Base-by-base conservation (phyloP, 768 basidiomycete species). In the Termitomyces sp. region DNA sequence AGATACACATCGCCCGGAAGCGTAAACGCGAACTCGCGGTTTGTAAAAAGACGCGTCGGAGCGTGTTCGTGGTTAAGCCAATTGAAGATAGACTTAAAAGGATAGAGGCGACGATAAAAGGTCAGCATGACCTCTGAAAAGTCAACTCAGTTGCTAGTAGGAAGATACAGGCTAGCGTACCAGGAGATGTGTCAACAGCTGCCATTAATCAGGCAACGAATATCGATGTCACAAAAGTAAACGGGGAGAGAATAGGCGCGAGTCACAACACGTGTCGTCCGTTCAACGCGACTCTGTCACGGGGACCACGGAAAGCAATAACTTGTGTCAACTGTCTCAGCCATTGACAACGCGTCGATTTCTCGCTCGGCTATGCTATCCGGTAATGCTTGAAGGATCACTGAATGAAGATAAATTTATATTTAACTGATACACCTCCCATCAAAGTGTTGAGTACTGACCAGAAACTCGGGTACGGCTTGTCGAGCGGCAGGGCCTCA, bases 1-100 rank as follows among this genome's bases (percentile, higher is more conserved):
- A 98, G 76, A 71, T 98, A 98, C 12, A 91, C 85, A 62, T 98
- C 96, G 45, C 88, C 89, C 33, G 81, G 81, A 21, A 98, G 83
- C 3, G 95, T 98, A 70, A 96, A 95, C 21, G 97, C 86, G 68
- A 98, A 96, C 70, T 99, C 97, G 67, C 97, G 87, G 66, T 98
- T 86, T 3, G 91, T 93, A 69, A 92, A 98, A 49, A 91, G 82
- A 58, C 82, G 84, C 12, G 86, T 81, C 1, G 95, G 82, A 54
- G 78, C 75, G 59, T 91, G 88, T 60, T 88, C 89, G 61, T 98
- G 96, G 68, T 98, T 98, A 23, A 99, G 78, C 97, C 97, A 99
- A 57, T 82, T 80, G 73, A 87, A 98, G 61, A 98, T 81, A 0
- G 92, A 88, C 68, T 94, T 90, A 81, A 92, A 98, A 2, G 97